These are phyloP conservation scores for Tricholoma terreum DNA, from an alignment of 768 basidiomycete species.

Conservation along the genomic window DNA sequence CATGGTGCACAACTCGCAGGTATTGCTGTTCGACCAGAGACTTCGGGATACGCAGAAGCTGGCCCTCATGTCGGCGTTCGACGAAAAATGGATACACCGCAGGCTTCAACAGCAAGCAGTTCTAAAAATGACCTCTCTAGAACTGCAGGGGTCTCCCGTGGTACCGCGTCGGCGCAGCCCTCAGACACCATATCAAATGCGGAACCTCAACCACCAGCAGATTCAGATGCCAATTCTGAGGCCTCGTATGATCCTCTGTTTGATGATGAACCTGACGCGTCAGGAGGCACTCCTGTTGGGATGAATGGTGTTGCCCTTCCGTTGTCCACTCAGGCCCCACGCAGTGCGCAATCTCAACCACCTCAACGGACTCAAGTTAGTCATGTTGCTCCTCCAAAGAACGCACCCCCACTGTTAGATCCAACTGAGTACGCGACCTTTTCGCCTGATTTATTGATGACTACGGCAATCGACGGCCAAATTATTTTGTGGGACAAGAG, in stretches of 20 bases:
- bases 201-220: slow-evolving; percentile 19
- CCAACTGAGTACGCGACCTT: slow-evolving; percentile 55
- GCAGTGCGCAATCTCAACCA: slow-evolving; percentile 14
- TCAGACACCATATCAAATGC: slow-evolving; percentile 7
- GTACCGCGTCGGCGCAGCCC: slow-evolving; percentile 9
- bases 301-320: slow-evolving; percentile 8
- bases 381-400: slow-evolving; percentile 59
- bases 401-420: slow-evolving; percentile 73
- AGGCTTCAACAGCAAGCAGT: slow-evolving; percentile 2
- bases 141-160: slow-evolving; percentile 17
- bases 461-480: slow-evolving; percentile 88
- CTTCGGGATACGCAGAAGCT: slow-evolving; percentile 31
- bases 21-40: slow-evolving; percentile 70
- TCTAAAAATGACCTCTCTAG: slow-evolving; percentile 5
- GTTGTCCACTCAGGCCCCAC: slow-evolving; percentile 7
- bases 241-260: slow-evolving; percentile 87
- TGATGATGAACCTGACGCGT: slow-evolving; percentile 72
- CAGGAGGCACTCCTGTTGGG: slow-evolving; percentile 10
- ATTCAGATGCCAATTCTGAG: slow-evolving; percentile 70
- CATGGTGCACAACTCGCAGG: slow-evolving; percentile 85
- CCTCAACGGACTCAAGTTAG: slow-evolving; percentile 28
- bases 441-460: slow-evolving; percentile 84
- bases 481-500: slow-evolving; percentile 90
- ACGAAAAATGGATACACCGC: neutral
- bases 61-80: slow-evolving; percentile 14